Base-by-base conservation (phyloP, 495 filamentous ascomycete species). In the Lepraria neglecta region DNA sequence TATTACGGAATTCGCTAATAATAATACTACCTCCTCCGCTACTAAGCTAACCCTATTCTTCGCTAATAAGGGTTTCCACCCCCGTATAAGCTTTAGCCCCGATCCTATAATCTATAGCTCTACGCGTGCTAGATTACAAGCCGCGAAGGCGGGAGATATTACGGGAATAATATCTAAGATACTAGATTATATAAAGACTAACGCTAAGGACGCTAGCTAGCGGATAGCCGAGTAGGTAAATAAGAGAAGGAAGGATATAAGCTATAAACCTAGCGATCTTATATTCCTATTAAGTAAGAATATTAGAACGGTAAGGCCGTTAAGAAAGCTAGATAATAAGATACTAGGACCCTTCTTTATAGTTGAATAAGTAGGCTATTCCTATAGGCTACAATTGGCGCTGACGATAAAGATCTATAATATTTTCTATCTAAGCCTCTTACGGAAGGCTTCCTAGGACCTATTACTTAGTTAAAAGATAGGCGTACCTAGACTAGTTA, bases 1-100 rank as follows among this genome's bases (percentile, higher is more conserved):
- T 12, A 56, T 69, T 3, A 63, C 65, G 10, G 21, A 76, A 38
- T 72, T 75, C 47, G 56, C 65, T 64, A 2, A 24, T 2, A 24
- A 24, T 24, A 24, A 24, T 2, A 2, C 24, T 24, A 24, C 2
- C 24, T 24, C 24, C 24, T 24, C 24, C 1, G 24, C 2, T 1
- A 24, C 24, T 24, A 24, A 24, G 24, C 24, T 24, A 24, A 24
- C 24, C 24, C 24, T 2, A 1, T 24, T 24, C 24, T 24, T 24
- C 24, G 24, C 2, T 1, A 67, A 71, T 27, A 51, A 67, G 28
- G 53, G 65, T 3, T 60, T 51, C 19, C 33, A 69, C 43, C 64
- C 62, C 5, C 53, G 55, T 1, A 64, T 67, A 31, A 58, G 35
- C 17, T 60, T 68, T 38, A 57, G 50, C 52, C 43, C 53, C 12